Evolutionary conservation across 139 green algal species (phyloP).

Genomic region (Micractinium sp.): DNA sequence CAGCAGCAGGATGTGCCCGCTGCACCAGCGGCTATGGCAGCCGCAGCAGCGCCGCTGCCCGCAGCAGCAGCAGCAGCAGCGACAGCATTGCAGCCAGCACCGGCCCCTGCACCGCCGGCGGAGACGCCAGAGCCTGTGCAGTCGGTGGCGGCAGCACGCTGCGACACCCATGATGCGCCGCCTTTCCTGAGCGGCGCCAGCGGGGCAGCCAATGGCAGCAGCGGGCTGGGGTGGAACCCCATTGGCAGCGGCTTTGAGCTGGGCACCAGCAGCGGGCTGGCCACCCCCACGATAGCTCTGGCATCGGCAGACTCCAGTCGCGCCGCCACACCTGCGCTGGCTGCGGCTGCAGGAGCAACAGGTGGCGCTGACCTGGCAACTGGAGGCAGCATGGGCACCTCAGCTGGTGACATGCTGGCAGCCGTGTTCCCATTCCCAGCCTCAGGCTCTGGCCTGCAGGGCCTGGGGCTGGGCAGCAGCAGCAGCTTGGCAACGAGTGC

Average conservation of each 20-base stretch:
- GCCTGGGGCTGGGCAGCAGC: background rate
- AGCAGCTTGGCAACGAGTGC: background rate
- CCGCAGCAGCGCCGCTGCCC: background rate
- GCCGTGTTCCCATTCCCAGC: background rate
- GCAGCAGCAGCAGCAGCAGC: background rate
- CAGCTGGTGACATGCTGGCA: background rate
- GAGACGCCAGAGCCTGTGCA: background rate
- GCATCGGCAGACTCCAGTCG: background rate
- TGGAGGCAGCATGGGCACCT: too few relatives aligned
- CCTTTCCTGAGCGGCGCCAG: background rate
- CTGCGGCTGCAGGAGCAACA: background rate
- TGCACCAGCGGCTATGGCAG: background rate
- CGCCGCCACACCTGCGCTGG: background rate
- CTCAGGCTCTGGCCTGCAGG: background rate
- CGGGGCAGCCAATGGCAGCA: background rate
- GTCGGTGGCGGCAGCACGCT: background rate
- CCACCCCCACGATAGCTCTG: background rate
- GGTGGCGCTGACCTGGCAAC: too few relatives aligned
- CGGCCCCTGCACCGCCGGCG: background rate
- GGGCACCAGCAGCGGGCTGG: background rate
- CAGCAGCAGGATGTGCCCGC: background rate
- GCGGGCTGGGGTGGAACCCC: constrained; percentile 1
- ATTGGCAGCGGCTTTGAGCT: constrained; percentile 15
- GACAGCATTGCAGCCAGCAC: background rate
- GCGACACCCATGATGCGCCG: background rate